phyloP scores from a whole-genome alignment of 2,329 filamentous ascomycete genomes.

The Fusarium sambucinum region DNA sequence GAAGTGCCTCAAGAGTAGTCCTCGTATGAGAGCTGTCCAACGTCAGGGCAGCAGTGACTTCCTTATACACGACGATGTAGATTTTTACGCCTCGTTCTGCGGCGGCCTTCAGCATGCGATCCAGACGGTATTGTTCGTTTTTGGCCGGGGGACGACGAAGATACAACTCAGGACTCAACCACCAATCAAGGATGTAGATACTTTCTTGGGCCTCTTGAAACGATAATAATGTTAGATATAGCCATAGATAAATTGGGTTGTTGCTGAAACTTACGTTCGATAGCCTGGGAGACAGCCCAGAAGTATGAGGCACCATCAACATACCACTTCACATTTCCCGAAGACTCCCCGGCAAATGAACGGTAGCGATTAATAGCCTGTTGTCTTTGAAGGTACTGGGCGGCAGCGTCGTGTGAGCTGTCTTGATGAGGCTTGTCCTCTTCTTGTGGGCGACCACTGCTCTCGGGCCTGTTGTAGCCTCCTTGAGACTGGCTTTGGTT shows the following conservation, averaged over 20 bases:
- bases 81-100: slow-evolving; percentile 87
- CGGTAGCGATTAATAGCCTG: slow-evolving; percentile 67
- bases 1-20: slow-evolving; percentile 20
- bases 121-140: slow-evolving; percentile 86
- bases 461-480: not conserved
- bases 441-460: slow-evolving; percentile 4
- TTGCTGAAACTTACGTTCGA: slow-evolving; percentile 66
- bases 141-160: slow-evolving; percentile 83
- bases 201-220: slow-evolving; percentile 73
- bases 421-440: slow-evolving; percentile 11
- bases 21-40: slow-evolving; percentile 53
- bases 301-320: slow-evolving; percentile 88
- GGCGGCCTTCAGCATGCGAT: slow-evolving; percentile 83
- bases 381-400: slow-evolving; percentile 54
- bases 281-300: slow-evolving; percentile 82
- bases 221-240: slow-evolving; percentile 19
- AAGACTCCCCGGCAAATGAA: slow-evolving; percentile 79
- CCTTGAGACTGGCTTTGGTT: not conserved
- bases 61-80: slow-evolving; percentile 92
- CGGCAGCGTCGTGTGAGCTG: slow-evolving; percentile 14
- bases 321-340: slow-evolving; percentile 86
- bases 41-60: slow-evolving; percentile 84
- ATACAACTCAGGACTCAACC: slow-evolving; percentile 90
- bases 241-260: not conserved
- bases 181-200: slow-evolving; percentile 91